Conservation (phyloP, 2,329 filamentous ascomycete genomes). For the Zarea fungicola region DNA sequence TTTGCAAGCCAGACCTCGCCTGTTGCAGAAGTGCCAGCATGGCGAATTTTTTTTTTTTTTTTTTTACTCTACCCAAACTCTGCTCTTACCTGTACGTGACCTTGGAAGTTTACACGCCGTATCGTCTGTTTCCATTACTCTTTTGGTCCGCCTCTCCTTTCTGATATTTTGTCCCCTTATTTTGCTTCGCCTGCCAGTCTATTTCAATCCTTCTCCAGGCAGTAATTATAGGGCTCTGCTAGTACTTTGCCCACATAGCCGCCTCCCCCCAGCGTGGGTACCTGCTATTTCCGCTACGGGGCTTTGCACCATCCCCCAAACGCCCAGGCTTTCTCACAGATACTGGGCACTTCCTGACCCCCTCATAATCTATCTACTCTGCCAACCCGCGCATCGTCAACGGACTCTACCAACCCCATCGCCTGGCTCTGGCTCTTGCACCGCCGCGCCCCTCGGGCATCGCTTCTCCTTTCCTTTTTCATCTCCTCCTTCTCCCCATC, state of each 20-base stretch:
- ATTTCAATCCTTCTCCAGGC: too few relatives aligned
- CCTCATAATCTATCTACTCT: constrained; percentile 12
- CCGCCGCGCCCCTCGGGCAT: constrained; percentile 9
- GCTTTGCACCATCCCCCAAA: background rate
- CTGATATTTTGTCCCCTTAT: too few relatives aligned
- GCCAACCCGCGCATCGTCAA: constrained; percentile 7
- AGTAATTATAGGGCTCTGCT: background rate
- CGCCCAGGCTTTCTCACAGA: constrained; percentile 5
- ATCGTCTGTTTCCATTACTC: too few relatives aligned
- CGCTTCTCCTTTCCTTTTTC: background rate
- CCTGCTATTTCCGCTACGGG: background rate
- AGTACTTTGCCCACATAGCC: background rate
- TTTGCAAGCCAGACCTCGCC: background rate
- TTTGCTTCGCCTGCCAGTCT: too few relatives aligned
- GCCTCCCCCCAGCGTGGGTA: background rate
- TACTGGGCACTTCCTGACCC: constrained; percentile 2
- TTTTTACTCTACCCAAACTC: background rate
- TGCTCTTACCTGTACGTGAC: background rate
- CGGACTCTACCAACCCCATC: constrained; percentile 6
- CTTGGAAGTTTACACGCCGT: too few relatives aligned
- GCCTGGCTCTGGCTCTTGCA: constrained; percentile 1
- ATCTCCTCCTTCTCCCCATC: background rate
- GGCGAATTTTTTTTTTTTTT: background rate
- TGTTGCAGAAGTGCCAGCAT: background rate
- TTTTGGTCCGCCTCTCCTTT: too few relatives aligned